A percentile compares a stretch with the other conserved stretches of the same genome.
phyloP scores from a whole-genome alignment of 108 stramenopile genomes.

The Cyclotella distinguenda region DNA sequence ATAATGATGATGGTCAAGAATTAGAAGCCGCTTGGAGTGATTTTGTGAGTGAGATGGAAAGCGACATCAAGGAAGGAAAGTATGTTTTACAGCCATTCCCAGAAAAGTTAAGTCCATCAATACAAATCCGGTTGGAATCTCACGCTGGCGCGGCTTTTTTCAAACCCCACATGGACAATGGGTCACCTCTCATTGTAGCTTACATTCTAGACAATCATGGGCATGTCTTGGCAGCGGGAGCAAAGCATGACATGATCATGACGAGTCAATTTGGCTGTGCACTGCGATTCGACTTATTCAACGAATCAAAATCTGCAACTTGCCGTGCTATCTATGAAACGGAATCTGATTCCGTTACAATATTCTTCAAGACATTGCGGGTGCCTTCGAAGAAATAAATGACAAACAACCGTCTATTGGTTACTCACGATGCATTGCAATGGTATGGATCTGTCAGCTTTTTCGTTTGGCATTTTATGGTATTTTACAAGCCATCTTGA shows the following conservation, averaged over 20 bases:
- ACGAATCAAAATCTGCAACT: slow-evolving; percentile 23
- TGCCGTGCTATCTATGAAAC: slow-evolving; percentile 41
- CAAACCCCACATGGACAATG: slow-evolving; percentile 6
- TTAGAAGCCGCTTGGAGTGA: slow-evolving; percentile 40
- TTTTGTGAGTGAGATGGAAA: slow-evolving; percentile 48
- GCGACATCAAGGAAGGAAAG: slow-evolving; percentile 18
- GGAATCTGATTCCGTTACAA: slow-evolving; percentile 13
- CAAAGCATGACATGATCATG: slow-evolving; percentile 52
- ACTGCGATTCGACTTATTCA: slow-evolving; percentile 28
- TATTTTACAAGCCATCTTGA: too few relatives aligned
- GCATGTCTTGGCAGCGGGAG: slow-evolving; percentile 50
- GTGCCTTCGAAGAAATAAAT: slow-evolving; percentile 17
- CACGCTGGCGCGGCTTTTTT: slow-evolving; percentile 46
- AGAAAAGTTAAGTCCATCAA: slow-evolving; percentile 26
- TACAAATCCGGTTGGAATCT: slow-evolving; percentile 34
- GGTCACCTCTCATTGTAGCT: slow-evolving; percentile 38
- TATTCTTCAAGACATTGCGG: slow-evolving; percentile 30
- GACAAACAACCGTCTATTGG: too few relatives aligned
- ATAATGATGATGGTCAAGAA: slow-evolving; percentile 12
- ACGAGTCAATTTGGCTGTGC: slow-evolving; percentile 32
- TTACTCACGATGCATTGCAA: too few relatives aligned
- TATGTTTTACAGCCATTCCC: slow-evolving; percentile 38
- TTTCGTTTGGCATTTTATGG: too few relatives aligned
- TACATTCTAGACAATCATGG: slow-evolving; percentile 48
- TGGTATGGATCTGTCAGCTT: too few relatives aligned